Conservation (phyloP, 768 basidiomycete species). For the Russula griseocarnosa region DNA sequence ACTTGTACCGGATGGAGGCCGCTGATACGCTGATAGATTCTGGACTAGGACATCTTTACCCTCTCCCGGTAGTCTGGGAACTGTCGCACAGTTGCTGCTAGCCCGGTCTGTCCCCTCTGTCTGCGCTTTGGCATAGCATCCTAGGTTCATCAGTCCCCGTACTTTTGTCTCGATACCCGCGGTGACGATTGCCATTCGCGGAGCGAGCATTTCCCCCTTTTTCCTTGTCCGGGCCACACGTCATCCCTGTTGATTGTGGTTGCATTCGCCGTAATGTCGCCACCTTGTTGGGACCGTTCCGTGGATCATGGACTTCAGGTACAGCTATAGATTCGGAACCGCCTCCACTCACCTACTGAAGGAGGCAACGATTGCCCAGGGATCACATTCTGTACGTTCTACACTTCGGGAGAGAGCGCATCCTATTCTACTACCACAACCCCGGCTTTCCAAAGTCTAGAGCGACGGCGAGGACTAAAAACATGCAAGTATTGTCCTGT, state of each 20-base stretch:
- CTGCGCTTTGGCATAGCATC: background rate
- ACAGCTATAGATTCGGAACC: constrained; percentile 13
- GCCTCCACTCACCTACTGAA: background rate
- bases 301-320: constrained; percentile 23
- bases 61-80: constrained; percentile 12
- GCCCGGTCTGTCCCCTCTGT: background rate
- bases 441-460: background rate
- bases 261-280: constrained; percentile 8
- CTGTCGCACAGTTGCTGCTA: background rate
- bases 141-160: constrained; percentile 4
- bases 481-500: background rate
- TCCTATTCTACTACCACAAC: background rate
- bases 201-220: background rate
- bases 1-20: constrained; percentile 1
- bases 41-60: background rate
- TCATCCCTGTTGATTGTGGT: constrained; percentile 4
- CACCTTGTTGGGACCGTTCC: constrained; percentile 2
- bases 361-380: background rate
- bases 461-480: background rate
- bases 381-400: background rate
- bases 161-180: background rate
- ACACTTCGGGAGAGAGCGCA: background rate
- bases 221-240: constrained; percentile 2
- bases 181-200: constrained; percentile 4
- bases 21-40: constrained; percentile 11